Evolutionary conservation across 768 basidiomycete species (phyloP).

Genomic region (Psilocybe subaeruginosa): DNA sequence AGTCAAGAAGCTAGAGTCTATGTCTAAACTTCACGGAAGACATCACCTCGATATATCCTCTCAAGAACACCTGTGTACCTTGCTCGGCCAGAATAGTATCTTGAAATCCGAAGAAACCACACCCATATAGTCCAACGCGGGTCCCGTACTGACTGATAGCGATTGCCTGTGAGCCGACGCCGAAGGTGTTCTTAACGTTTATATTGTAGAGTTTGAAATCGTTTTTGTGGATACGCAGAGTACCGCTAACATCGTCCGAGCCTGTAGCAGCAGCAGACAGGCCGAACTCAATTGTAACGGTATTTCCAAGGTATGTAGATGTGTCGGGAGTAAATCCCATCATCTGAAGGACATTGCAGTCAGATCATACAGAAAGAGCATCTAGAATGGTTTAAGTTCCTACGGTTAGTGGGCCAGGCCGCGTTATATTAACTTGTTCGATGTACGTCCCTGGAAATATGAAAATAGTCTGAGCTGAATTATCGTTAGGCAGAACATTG

Average conservation of each 20-base stretch:
- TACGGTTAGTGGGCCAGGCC: conserved; percentile 45
- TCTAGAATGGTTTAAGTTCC: background rate
- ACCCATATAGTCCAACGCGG: conserved; percentile 45
- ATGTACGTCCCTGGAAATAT: conserved; percentile 48
- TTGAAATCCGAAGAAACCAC: conserved; percentile 51
- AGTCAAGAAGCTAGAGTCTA: too few species aligned
- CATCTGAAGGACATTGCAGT: conserved; percentile 28
- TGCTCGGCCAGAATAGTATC: conserved; percentile 50
- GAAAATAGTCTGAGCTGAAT: conserved; percentile 38
- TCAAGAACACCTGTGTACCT: conserved; percentile 52
- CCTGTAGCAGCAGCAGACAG: conserved; percentile 38
- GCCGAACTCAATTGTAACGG: conserved; percentile 40
- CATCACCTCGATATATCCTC: conserved; percentile 48
- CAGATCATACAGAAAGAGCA: background rate
- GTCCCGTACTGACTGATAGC: conserved; percentile 53
- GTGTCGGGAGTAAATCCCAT: conserved; percentile 48
- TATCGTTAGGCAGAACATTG: conserved; percentile 13
- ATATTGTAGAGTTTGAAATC: conserved; percentile 54
- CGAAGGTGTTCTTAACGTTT: conserved; percentile 50
- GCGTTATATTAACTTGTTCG: conserved; percentile 47
- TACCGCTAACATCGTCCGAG: conserved; percentile 50
- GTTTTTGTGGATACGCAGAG: conserved; percentile 50
- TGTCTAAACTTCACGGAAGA: conserved; percentile 24
- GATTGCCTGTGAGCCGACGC: conserved; percentile 47
- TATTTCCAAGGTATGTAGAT: conserved; percentile 37